A percentile compares a stretch with the other conserved stretches of the same genome.
phyloP scores from a whole-genome alignment of 495 filamentous ascomycete species.

The Mycothermus thermophilus region DNA sequence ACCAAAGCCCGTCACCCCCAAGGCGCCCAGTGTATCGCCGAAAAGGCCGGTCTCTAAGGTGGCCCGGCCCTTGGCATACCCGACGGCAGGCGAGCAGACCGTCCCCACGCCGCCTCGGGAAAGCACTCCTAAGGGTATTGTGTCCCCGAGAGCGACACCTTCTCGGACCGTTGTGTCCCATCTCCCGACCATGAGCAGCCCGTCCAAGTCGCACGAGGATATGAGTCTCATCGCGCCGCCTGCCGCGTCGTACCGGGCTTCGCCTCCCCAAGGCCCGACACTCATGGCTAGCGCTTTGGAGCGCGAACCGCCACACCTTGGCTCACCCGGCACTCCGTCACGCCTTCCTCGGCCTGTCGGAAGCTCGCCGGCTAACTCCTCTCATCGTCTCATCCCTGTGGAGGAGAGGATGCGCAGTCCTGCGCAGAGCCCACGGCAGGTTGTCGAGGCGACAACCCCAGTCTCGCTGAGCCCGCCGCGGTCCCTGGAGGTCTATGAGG shows the following conservation, averaged over 20 bases:
- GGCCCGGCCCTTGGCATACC: slow-evolving; percentile 26
- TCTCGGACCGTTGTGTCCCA: slow-evolving; percentile 13
- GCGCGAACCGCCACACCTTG: not conserved
- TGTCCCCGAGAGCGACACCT: slow-evolving; percentile 28
- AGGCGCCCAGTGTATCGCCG: slow-evolving; percentile 26
- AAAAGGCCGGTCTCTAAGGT: slow-evolving; percentile 30
- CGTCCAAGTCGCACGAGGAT: slow-evolving; percentile 33
- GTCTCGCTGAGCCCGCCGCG: too few relatives aligned
- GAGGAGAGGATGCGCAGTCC: slow-evolving; percentile 5
- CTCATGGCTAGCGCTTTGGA: not conserved
- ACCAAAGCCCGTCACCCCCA: slow-evolving; percentile 27
- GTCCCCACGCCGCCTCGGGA: slow-evolving; percentile 23
- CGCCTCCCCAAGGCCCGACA: slow-evolving; percentile 5
- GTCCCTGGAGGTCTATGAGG: slow-evolving; percentile 44
- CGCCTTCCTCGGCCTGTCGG: slow-evolving; percentile 9
- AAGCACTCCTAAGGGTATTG: slow-evolving; percentile 13
- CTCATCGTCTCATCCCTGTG: not conserved
- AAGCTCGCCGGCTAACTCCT: slow-evolving; percentile 8
- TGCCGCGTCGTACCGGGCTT: slow-evolving; percentile 9
- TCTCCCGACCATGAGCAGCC: slow-evolving; percentile 15
- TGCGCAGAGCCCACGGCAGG: not conserved
- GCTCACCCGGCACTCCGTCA: not conserved
- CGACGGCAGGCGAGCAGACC: slow-evolving; percentile 31
- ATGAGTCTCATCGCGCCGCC: slow-evolving; percentile 36
- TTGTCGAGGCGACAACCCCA: slow-evolving; percentile 11